phyloP scores from a whole-genome alignment of 176 grass and related monocot species.

The Poa annua region DNA sequence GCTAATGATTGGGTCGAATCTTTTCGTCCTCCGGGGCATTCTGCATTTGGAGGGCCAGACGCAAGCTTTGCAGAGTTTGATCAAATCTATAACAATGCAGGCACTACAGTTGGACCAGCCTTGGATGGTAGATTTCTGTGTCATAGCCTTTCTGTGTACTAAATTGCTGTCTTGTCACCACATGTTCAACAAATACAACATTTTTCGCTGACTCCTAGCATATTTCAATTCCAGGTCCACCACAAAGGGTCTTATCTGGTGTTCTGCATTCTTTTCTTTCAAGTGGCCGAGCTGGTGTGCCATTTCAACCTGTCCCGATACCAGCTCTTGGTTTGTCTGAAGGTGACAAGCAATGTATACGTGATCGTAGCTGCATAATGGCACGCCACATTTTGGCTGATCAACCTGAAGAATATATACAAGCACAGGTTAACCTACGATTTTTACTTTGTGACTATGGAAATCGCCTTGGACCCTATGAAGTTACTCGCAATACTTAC shows the following conservation, averaged over 20 bases:
- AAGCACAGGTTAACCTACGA: conserved; percentile 69
- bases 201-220: conserved; percentile 34
- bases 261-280: conserved; percentile 87
- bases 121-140: conserved; percentile 68
- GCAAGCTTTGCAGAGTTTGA: conserved; percentile 68
- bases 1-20: conserved; percentile 80
- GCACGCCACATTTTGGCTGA: conserved; percentile 94
- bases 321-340: conserved; percentile 97
- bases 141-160: conserved; percentile 13
- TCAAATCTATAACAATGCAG: conserved; percentile 65
- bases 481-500: conserved; percentile 30
- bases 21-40: conserved; percentile 56
- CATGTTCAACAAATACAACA: conserved; percentile 11
- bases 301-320: conserved; percentile 81
- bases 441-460: conserved; percentile 8
- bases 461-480: not conserved
- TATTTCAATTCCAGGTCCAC: conserved; percentile 68
- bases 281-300: conserved; percentile 86
- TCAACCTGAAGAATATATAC: conserved; percentile 95
- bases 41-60: conserved; percentile 50
- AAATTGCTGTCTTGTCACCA: conserved; percentile 16
- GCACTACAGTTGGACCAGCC: conserved; percentile 42
- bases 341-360: conserved; percentile 93
- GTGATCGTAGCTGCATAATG: conserved; percentile 99
- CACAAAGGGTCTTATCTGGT: conserved; percentile 86